These are phyloP conservation scores for Parasitella parasitica DNA, from an alignment of 371 early-diverging fungal species.

Conservation along the genomic window DNA sequence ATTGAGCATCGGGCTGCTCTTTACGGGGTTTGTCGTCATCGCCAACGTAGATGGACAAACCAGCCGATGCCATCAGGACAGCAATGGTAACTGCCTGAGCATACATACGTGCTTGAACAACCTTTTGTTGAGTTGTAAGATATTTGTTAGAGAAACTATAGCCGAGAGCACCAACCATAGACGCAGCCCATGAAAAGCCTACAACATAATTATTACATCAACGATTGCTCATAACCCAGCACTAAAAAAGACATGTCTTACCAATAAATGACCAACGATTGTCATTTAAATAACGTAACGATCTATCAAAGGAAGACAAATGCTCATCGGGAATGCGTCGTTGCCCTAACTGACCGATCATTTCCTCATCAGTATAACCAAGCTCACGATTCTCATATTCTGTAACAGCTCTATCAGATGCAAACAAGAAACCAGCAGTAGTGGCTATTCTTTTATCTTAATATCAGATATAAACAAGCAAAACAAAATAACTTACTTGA, in stretches of 20 bases:
- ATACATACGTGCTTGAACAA: conserved; percentile 80
- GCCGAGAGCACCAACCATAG: conserved; percentile 66
- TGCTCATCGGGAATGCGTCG: conserved; percentile 6
- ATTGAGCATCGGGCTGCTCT: conserved; percentile 41
- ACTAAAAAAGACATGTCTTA: conserved; percentile 17
- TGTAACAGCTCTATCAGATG: conserved; percentile 37
- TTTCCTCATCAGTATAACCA: conserved; percentile 47
- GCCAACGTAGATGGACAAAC: conserved; percentile 46
- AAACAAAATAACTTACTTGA: conserved; percentile 29
- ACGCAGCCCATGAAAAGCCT: conserved; percentile 71
- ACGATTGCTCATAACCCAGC: background rate
- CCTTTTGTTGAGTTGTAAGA: conserved; percentile 68
- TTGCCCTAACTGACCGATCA: conserved; percentile 20
- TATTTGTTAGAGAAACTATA: conserved; percentile 69
- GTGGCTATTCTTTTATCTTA: conserved; percentile 21
- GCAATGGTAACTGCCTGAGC: conserved; percentile 53
- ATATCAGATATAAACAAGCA: background rate
- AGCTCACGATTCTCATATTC: conserved; percentile 38
- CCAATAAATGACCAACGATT: conserved; percentile 58
- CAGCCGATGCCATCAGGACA: conserved; percentile 53
- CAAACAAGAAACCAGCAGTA: conserved; percentile 49
- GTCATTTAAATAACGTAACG: conserved; percentile 40
- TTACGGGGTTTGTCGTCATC: conserved; percentile 32
- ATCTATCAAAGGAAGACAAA: conserved; percentile 24
- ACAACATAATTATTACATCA: background rate